A percentile compares a stretch with the other conserved stretches of the same genome.
These are phyloP conservation scores for Fusarium domesticum DNA, from an alignment of 2,329 filamentous ascomycete genomes.

Conservation along the genomic window DNA sequence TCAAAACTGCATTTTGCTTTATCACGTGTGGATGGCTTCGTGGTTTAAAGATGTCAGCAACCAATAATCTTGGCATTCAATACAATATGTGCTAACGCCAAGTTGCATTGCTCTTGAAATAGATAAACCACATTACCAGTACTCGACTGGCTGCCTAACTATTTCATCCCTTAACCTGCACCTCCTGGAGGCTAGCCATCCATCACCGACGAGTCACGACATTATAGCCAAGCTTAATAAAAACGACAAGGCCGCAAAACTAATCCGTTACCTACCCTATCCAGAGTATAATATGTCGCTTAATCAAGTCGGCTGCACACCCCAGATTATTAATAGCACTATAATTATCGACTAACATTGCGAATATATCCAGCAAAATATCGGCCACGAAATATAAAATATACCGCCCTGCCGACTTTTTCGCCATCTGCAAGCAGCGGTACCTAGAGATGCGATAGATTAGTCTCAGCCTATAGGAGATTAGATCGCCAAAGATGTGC, in stretches of 20 bases:
- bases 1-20: too few species aligned
- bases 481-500: not conserved
- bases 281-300: not conserved
- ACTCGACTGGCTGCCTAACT: too few species aligned
- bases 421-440: not conserved
- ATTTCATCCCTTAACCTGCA: too few species aligned
- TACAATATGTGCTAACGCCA: too few species aligned
- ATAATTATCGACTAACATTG: not conserved
- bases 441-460: conserved; percentile 1
- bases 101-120: too few species aligned
- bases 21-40: too few species aligned
- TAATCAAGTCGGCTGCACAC: not conserved
- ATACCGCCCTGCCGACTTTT: not conserved
- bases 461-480: not conserved
- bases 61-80: too few species aligned
- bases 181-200: conserved; percentile 12
- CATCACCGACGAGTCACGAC: conserved; percentile 10
- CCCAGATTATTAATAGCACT: not conserved
- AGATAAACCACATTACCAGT: too few species aligned
- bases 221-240: conserved; percentile 6
- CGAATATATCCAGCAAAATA: not conserved
- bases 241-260: conserved; percentile 12
- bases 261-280: conserved; percentile 16
- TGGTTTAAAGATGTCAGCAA: too few species aligned
- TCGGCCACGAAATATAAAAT: not conserved